Evolutionary conservation across 805 yeast genomes (phyloP), one percentile per base, ranked within the genome.

Genomic region (Cyberlindnera subsufficiens): DNA sequence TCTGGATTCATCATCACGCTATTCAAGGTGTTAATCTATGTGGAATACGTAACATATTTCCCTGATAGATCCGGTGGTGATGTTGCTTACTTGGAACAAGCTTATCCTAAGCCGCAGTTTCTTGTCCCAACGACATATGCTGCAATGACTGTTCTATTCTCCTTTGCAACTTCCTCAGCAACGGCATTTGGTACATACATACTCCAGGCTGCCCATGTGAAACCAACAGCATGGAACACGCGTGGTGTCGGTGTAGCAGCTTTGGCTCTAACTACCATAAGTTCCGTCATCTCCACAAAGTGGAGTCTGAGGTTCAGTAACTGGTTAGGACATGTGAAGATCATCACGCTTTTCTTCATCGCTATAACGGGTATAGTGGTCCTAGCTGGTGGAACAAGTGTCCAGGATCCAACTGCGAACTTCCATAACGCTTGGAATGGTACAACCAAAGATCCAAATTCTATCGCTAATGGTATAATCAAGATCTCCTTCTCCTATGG

Each of bases 401-500:
- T 64, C n/a, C 41, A 59, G 20, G 45, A 65, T 38, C 65, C 68
- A 11, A 58, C 51, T n/a, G 50, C 49, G 1, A 61, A 63, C 33
- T 70, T 70, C 50, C 52, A 55, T 25, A 52, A 70, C 46, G 57
- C 70, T 0, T 54, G 66, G 72, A 47, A 67, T 52, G 61, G 74
- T 1, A 62, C 75, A 3, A 70, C 74, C 0, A 57, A 58, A 1
- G 64, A 64, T 44, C 72, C 73, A 11, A 67, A 71, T 51, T 57
- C 65, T 11, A 70, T 71, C 46, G 64, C 71, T 9, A 66, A 53
- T 44, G 69, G 75, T 1, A 69, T 71, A 32, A 56, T 71, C 39
- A 70, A 71, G 39, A 72, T 68, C 34, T 59, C 71, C 4, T 71
- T 71, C 39, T 60, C 75, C 1, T 71, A 66, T 44, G 64, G 71